Percentiles rank a stretch among this genome's conserved stretches.
These are phyloP conservation scores for Lecanicillium sp. DNA, from an alignment of 2,329 filamentous ascomycete species.

Conservation along the genomic window DNA sequence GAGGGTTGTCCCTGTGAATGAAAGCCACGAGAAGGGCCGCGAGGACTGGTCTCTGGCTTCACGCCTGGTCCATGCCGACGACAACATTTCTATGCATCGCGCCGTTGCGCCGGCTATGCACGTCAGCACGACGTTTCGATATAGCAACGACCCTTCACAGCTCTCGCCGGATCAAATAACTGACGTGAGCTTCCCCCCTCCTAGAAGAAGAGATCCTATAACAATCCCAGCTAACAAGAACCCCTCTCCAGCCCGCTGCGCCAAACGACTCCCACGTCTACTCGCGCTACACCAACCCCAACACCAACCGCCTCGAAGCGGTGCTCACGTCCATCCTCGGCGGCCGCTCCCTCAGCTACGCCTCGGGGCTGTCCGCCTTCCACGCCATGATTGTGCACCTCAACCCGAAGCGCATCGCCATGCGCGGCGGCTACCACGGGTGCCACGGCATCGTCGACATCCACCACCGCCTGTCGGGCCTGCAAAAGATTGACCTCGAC, in stretches of 20 bases:
- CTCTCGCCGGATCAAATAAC: constrained; percentile 44
- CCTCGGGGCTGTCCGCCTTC: constrained; percentile 79
- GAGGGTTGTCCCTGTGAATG: not conserved
- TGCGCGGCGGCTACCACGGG: constrained; percentile 85
- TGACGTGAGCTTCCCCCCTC: constrained; percentile 44
- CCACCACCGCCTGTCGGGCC: constrained; percentile 65
- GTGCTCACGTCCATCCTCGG: constrained; percentile 68
- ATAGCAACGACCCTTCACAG: constrained; percentile 60
- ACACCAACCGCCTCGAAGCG: constrained; percentile 76
- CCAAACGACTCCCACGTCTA: constrained; percentile 66
- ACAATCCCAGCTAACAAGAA: constrained; percentile 7
- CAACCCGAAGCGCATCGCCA: constrained; percentile 75
- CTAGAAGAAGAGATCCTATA: not conserved
- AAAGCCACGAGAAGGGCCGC: not conserved
- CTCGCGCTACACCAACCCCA: constrained; percentile 72
- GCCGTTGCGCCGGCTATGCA: constrained; percentile 88
- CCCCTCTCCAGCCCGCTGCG: constrained; percentile 34
- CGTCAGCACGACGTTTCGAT: constrained; percentile 86
- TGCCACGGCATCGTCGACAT: constrained; percentile 79
- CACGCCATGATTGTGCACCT: constrained; percentile 79
- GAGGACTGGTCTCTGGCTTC: constrained; percentile 49
- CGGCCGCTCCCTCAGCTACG: constrained; percentile 67
- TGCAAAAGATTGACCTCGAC: constrained; percentile 64
- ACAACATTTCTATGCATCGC: constrained; percentile 62
- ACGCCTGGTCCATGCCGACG: constrained; percentile 73